phyloP scores from a whole-genome alignment of 352 stramenopile species.

The Pythium brassicae region DNA sequence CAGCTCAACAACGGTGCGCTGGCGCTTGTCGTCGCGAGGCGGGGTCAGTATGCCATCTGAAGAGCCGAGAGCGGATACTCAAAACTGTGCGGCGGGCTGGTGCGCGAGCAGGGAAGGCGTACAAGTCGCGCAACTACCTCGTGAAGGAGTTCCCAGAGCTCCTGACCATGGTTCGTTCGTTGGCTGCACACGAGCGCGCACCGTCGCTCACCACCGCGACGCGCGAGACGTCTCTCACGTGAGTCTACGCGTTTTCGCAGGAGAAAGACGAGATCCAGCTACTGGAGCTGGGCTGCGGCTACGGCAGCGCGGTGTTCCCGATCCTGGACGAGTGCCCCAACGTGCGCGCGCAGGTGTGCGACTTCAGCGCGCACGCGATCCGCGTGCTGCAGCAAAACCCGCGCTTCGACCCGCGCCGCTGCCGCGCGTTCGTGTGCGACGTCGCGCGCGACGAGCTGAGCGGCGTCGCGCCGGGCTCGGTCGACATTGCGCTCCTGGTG shows the following conservation, averaged over 20 bases:
- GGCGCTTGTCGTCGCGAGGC: background rate
- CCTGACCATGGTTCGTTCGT: conserved; percentile 17
- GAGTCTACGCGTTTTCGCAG: background rate
- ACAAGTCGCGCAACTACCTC: conserved; percentile 82
- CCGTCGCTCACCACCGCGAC: background rate
- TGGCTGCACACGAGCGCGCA: no score
- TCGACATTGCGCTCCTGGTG: conserved; percentile 79
- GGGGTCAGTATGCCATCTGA: background rate
- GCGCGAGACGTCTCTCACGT: background rate
- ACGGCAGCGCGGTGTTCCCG: conserved; percentile 84
- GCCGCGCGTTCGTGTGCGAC: conserved; percentile 71
- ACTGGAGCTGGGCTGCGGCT: conserved; percentile 82
- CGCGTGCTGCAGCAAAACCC: conserved; percentile 54
- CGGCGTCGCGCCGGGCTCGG: conserved; percentile 35
- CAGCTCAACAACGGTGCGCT: conserved; percentile 60
- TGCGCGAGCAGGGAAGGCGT: conserved; percentile 53
- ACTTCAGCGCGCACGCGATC: conserved; percentile 82
- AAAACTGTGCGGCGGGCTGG: background rate
- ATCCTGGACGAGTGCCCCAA: conserved; percentile 66
- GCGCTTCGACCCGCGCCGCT: conserved; percentile 41
- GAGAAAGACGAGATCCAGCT: conserved; percentile 38
- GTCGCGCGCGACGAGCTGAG: conserved; percentile 48
- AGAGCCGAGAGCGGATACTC: background rate
- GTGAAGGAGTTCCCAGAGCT: conserved; percentile 79
- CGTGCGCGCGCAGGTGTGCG: conserved; percentile 66